Percentiles rank a stretch among this genome's conserved stretches.
Evolutionary conservation across 306 rosid genomes (phyloP).

Genomic region (Cucumis sativus): Cucumber_9930_V3 NC_026659.2:10667001-10667500

Average conservation of each 20-base stretch:
- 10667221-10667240: neutral
- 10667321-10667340: neutral
- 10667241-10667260: neutral
- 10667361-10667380: neutral
- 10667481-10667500: conserved; percentile 18
- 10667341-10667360: neutral
- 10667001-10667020: no score
- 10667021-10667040: no score
- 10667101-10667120: neutral
- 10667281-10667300: neutral
- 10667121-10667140: neutral
- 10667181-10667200: neutral
- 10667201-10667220: neutral
- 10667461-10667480: neutral
- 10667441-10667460: neutral
- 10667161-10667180: neutral
- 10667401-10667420: neutral
- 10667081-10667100: no score
- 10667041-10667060: no score
- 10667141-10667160: neutral
- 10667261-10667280: neutral
- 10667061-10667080: no score
- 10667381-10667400: neutral
- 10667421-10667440: neutral
- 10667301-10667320: neutral